phyloP scores from a whole-genome alignment of 805 yeast species.

The Hanseniaspora vineae region DNA sequence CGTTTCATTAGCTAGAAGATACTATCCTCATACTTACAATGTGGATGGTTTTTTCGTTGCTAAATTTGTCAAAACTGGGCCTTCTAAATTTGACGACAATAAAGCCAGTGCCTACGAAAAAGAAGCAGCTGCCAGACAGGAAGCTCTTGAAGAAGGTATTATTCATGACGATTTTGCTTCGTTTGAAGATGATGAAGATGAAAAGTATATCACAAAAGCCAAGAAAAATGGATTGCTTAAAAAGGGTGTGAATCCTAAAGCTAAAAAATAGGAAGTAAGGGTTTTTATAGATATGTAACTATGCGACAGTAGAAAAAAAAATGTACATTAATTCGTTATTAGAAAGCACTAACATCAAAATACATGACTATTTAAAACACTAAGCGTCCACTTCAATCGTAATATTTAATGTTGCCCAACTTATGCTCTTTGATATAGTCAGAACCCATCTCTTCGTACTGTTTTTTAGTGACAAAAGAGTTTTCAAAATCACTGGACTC shows the following conservation, averaged over 20 bases:
- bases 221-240: constrained; percentile 51
- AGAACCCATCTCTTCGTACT: constrained; percentile 80
- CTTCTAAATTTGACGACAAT: constrained; percentile 73
- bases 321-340: not conserved
- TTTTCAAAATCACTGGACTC: constrained; percentile 30
- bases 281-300: not conserved
- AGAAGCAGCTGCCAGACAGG: constrained; percentile 69
- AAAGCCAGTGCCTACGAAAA: constrained; percentile 84
- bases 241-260: constrained; percentile 61
- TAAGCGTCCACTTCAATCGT: not conserved
- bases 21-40: constrained; percentile 96
- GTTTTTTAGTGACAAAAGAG: constrained; percentile 48
- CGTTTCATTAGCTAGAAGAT: constrained; percentile 76
- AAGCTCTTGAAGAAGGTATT: constrained; percentile 68
- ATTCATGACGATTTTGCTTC: constrained; percentile 78
- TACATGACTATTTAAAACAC: not conserved
- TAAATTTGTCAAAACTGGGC: constrained; percentile 79
- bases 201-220: constrained; percentile 53
- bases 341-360: constrained; percentile 2
- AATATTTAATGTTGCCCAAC: constrained; percentile 42
- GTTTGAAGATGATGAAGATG: constrained; percentile 68
- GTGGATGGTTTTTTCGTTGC: constrained; percentile 99
- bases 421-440: constrained; percentile 83
- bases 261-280: constrained; percentile 11
- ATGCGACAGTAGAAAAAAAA: not conserved